Evolutionary conservation across 306 rosid genomes (phyloP).

Genomic region (Casuarina glauca): DNA sequence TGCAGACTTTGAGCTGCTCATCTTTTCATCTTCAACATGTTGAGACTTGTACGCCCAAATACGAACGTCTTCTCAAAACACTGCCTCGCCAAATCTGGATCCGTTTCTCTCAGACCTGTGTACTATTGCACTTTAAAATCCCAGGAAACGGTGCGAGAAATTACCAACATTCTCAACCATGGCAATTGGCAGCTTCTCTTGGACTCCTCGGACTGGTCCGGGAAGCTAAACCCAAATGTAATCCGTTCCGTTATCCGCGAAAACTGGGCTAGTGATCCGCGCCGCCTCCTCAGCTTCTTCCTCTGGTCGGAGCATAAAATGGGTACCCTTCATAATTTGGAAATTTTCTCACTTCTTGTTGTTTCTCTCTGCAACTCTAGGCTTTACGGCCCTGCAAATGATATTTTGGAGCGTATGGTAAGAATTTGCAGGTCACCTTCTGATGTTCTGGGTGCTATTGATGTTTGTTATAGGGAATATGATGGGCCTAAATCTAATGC

Average conservation of each 20-base stretch:
- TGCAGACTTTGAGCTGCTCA: neutral
- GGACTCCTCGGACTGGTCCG: conserved; percentile 20
- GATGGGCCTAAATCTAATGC: conserved; percentile 29
- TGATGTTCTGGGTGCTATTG: conserved; percentile 40
- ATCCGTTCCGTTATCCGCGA: conserved; percentile 39
- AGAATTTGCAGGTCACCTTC: conserved; percentile 27
- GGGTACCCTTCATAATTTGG: conserved; percentile 40
- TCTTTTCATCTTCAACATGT: conserved; percentile 17
- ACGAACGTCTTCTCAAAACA: neutral
- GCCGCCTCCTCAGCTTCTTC: conserved; percentile 47
- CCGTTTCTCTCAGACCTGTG: neutral
- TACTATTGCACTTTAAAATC: conserved; percentile 25
- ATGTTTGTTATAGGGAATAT: conserved; percentile 27
- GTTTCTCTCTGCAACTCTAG: conserved; percentile 46
- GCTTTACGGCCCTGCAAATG: conserved; percentile 24
- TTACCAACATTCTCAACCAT: conserved; percentile 38
- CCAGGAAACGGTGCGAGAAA: conserved; percentile 35
- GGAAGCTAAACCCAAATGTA: conserved; percentile 43
- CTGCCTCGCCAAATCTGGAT: neutral
- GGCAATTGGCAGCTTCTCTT: conserved; percentile 37
- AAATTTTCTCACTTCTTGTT: conserved; percentile 41
- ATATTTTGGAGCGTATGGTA: conserved; percentile 41
- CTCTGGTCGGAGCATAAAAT: conserved; percentile 42
- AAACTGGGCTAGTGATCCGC: conserved; percentile 33
- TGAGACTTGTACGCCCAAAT: conserved; percentile 17